Evolutionary conservation across 2,329 filamentous ascomycete species (phyloP), one percentile per base, ranked within the genome.

Genomic region (Paracorniculantispora psalliotae): DNA sequence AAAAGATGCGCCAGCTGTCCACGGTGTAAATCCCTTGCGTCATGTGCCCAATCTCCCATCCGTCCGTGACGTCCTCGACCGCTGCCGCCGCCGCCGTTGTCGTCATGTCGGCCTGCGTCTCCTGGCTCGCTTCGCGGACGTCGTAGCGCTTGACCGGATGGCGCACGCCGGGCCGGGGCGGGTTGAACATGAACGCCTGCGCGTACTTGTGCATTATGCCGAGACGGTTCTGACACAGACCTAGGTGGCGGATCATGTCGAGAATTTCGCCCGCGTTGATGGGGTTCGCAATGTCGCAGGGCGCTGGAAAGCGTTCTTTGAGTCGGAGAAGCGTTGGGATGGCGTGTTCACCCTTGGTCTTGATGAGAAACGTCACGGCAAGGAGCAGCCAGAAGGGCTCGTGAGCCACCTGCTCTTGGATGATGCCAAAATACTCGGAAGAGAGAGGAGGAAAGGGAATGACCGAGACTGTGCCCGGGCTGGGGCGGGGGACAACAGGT

Each of bases 1-100:
- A 96, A 72, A 97, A 97, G 63, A 97, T 96, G 3, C 92, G 85
- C 90, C 91, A 97, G 68, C 89, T 92, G 72, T 97, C 92, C 51
- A 93, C 78, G 0, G 91, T 89, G 71, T 97, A 97, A 1, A 85
- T 80, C 17, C 92, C 90, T 57, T 90, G 86, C 0, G 91, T 92
- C 59, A 97, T 76, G 71, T 96, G 90, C 0, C 88, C 91, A 61
- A 96, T 89, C 68, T 97, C 92, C 86, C 91, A 96, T 0, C 83
- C 81, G 12, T 79, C 76, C 19, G 69, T 66, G 26, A 26, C 30
- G 33, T 64, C 59, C 15, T 43, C 23, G 8, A 23, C 41, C 26
- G 12, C n/a, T n/a, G n/a, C n/a, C n/a, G n/a, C n/a, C n/a, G n/a
- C n/a, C n/a, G n/a, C n/a, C n/a, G n/a, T n/a, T n/a, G n/a, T n/a